Percentiles rank a stretch among this genome's conserved stretches.
These are phyloP conservation scores for Aspergillus caelatus DNA, from an alignment of 2,329 filamentous ascomycete genomes.

Conservation along the genomic window DNA sequence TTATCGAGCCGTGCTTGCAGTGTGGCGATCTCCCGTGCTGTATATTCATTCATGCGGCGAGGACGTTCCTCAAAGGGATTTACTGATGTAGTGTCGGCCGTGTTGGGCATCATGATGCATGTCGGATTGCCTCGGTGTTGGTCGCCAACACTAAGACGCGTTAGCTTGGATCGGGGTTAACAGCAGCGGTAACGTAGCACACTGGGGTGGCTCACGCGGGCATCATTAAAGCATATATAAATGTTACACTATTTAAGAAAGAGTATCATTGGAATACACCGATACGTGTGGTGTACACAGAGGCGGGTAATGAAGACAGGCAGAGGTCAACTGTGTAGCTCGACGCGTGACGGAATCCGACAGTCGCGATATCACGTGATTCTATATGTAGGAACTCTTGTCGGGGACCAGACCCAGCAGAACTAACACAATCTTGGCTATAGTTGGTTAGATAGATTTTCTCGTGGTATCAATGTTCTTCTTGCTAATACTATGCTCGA, in stretches of 20 bases:
- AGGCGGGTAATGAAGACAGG: conserved; percentile 22
- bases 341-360: conserved; percentile 26
- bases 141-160: conserved; percentile 63
- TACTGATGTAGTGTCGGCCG: conserved; percentile 38
- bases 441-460: neutral
- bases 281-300: conserved; percentile 8
- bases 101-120: conserved; percentile 46
- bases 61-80: conserved; percentile 82
- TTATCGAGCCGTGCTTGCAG: conserved; percentile 85
- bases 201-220: conserved; percentile 45
- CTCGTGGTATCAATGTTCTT: neutral
- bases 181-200: neutral
- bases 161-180: conserved; percentile 24
- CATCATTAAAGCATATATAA: conserved; percentile 36
- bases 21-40: conserved; percentile 85
- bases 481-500: neutral
- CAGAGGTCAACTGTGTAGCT: neutral
- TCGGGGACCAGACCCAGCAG: neutral
- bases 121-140: conserved; percentile 58
- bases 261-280: neutral
- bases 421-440: neutral
- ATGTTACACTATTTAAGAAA: neutral
- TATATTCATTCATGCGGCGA: conserved; percentile 75
- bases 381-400: conserved; percentile 4
- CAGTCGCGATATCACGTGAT: conserved; percentile 39